Percentiles rank a stretch among this genome's conserved stretches.
Evolutionary conservation across 1,139 yeast genomes (phyloP).

Genomic region (Debaryomycetaceae sp.): DNA sequence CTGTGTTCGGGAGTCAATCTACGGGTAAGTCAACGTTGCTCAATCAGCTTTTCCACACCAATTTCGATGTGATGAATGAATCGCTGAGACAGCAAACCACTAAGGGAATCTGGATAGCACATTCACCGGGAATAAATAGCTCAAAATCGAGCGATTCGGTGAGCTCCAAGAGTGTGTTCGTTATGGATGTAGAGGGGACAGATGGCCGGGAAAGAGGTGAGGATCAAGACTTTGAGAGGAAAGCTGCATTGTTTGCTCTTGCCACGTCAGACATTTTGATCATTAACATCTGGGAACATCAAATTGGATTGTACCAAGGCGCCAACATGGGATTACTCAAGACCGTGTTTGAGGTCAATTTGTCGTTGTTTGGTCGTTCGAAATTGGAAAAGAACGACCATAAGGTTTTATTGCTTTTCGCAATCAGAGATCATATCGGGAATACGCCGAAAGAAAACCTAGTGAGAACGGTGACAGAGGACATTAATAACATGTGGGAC

Average conservation of each 20-base stretch:
- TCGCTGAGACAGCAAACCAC: conserved; percentile 80
- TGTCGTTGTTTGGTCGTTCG: conserved; percentile 64
- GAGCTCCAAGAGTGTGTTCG: conserved; percentile 51
- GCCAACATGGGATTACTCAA: conserved; percentile 94
- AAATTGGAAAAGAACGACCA: conserved; percentile 40
- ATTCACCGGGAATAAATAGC: conserved; percentile 45
- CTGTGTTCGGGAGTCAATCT: conserved; percentile 96
- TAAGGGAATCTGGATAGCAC: conserved; percentile 92
- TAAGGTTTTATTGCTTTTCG: conserved; percentile 78
- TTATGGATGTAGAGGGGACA: conserved; percentile 96
- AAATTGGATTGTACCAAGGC: conserved; percentile 94
- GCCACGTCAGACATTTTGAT: conserved; percentile 89
- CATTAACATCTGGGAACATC: conserved; percentile 95
- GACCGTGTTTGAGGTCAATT: conserved; percentile 93
- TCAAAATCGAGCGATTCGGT: conserved; percentile 15
- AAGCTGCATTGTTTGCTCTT: conserved; percentile 91
- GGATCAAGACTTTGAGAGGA: conserved; percentile 96
- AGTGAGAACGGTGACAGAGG: conserved; percentile 63
- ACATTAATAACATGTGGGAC: conserved; percentile 76
- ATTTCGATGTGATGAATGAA: conserved; percentile 93
- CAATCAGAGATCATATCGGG: conserved; percentile 89
- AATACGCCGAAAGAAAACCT: conserved; percentile 77
- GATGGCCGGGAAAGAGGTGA: conserved; percentile 98
- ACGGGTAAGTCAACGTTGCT: conserved; percentile 93
- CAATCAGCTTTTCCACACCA: conserved; percentile 79